Percentiles rank a stretch among this genome's conserved stretches.
Evolutionary conservation across 75 land plant genomes (phyloP).

Genomic region (Sequoiadendron giganteum): DNA sequence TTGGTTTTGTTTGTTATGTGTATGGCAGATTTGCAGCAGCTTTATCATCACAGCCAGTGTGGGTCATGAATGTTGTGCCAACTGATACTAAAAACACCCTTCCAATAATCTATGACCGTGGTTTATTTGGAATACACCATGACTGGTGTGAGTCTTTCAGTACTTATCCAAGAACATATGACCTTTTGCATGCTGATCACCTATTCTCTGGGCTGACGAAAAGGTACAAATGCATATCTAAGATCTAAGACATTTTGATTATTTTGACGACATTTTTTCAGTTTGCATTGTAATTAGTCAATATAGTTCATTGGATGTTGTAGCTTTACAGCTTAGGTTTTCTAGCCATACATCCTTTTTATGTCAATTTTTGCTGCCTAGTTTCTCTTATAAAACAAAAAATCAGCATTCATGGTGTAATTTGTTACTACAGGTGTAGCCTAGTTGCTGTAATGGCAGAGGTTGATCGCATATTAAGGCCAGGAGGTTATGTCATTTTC

Average conservation of each 20-base stretch:
- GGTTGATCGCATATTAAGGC: slow-evolving; percentile 54
- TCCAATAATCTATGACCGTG: slow-evolving; percentile 44
- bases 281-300: neutral
- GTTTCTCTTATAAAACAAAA: neutral
- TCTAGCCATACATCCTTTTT: neutral
- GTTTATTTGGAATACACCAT: slow-evolving; percentile 44
- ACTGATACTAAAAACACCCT: slow-evolving; percentile 39
- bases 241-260: neutral
- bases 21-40: slow-evolving; percentile 36
- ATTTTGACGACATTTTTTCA: neutral
- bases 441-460: slow-evolving; percentile 31
- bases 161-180: slow-evolving; percentile 48
- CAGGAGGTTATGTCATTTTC: slow-evolving; percentile 43
- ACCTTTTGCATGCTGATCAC: slow-evolving; percentile 48
- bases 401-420: neutral
- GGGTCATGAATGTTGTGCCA: slow-evolving; percentile 43
- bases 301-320: neutral
- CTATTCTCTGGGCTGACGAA: slow-evolving; percentile 28
- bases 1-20: neutral
- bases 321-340: neutral
- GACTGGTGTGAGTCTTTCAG: slow-evolving; percentile 57
- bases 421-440: slow-evolving; percentile 37
- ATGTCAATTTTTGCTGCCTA: neutral
- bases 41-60: slow-evolving; percentile 18
- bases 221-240: slow-evolving; percentile 17